phyloP scores from a whole-genome alignment of 2,329 filamentous ascomycete genomes.

The Neospermospora avenae region DNA sequence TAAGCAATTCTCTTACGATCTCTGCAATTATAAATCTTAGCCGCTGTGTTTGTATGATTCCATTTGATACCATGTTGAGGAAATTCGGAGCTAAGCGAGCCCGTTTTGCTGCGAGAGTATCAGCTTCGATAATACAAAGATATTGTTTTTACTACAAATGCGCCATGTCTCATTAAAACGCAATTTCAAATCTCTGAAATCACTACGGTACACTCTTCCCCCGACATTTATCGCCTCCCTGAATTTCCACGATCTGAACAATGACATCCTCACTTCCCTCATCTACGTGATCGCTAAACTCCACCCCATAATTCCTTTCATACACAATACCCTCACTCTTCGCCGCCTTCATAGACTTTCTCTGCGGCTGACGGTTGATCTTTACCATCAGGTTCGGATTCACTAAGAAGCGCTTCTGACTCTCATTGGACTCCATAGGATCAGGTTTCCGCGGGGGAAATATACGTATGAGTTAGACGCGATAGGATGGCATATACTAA shows the following conservation, averaged over 20 bases:
- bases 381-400: not conserved
- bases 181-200: not conserved
- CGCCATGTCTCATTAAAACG: too few species aligned
- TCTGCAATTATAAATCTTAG: too few species aligned
- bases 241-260: not conserved
- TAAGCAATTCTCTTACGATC: not conserved
- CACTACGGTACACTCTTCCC: not conserved
- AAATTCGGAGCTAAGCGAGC: not conserved
- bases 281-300: not conserved
- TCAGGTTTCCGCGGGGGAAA: not conserved
- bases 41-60: too few species aligned
- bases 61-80: too few species aligned
- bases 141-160: not conserved
- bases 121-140: not conserved
- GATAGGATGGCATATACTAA: conserved; percentile 29
- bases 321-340: not conserved
- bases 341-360: not conserved
- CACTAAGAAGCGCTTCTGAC: not conserved
- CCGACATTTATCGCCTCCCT: not conserved
- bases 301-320: not conserved
- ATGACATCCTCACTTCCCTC: not conserved
- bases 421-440: not conserved
- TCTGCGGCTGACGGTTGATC: not conserved
- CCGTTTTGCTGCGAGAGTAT: not conserved
- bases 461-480: conserved; percentile 18